Evolutionary conservation across 2,329 filamentous ascomycete genomes (phyloP).

Genomic region (Epichloe typhina): DNA sequence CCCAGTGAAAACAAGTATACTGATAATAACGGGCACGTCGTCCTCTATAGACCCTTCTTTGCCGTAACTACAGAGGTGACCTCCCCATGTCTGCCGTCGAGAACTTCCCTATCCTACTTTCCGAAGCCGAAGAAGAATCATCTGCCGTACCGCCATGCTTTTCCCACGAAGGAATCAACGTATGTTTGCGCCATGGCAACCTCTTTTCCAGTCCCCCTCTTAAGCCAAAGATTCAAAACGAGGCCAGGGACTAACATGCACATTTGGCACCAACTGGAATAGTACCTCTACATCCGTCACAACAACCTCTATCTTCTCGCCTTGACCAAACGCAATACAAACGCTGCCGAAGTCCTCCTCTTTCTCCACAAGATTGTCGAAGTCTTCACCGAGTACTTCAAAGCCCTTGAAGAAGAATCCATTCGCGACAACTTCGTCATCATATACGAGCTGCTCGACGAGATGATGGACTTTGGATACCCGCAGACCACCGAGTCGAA

Average conservation of each 20-base stretch:
- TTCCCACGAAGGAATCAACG: conserved; percentile 96
- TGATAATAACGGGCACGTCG: neutral
- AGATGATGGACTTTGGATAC: conserved; percentile 99
- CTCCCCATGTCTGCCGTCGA: conserved; percentile 99
- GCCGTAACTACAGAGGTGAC: conserved; percentile 95
- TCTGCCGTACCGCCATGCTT: conserved; percentile 96
- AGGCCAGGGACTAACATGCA: conserved; percentile 3
- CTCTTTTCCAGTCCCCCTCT: neutral
- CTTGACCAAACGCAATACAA: conserved; percentile 95
- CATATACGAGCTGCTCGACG: conserved; percentile 95
- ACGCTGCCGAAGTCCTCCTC: conserved; percentile 93
- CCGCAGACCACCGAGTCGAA: conserved; percentile 97
- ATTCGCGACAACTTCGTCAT: conserved; percentile 99
- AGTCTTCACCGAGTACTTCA: conserved; percentile 99
- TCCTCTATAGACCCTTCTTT: conserved; percentile 70
- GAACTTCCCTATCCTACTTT: conserved; percentile 90
- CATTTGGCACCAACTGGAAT: conserved; percentile 1
- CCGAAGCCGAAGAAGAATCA: conserved; percentile 97
- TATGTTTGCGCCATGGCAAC: conserved; percentile 31
- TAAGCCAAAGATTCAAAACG: neutral
- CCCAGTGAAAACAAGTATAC: neutral
- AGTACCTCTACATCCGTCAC: conserved; percentile 98
- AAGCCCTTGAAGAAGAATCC: conserved; percentile 94
- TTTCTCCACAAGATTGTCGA: conserved; percentile 98
- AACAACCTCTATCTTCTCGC: conserved; percentile 98